Evolutionary conservation across 345 rosid genomes (phyloP), one percentile per base, ranked within the genome.

Genomic region (Cardamine occulta): DNA sequence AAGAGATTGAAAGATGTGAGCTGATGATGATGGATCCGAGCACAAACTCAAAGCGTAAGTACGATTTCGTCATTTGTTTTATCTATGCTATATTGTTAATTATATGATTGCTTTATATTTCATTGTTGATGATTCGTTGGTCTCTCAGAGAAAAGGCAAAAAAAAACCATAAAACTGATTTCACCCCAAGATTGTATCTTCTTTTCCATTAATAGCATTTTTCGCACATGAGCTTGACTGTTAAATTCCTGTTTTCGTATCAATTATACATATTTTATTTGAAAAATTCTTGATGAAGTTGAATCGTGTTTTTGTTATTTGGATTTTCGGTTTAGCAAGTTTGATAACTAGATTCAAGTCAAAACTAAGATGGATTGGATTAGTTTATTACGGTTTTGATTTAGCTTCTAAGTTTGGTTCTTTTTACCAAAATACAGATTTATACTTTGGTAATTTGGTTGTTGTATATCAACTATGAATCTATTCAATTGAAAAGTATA

Each of bases 1-100:
- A 95, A 86, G 84, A 85, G 91, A 79, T 91, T 95, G 81, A 93
- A 80, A 86, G 98, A 95, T 40, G 96, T 81, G 64, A 95, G 82
- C 91, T 95, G 82, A 86, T 84, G 24, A 24, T 68, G 24, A 24
- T 68, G 75, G 53, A 76, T 64, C 45, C 4, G 9, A 17, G 32
- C 35, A 4, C 70, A 75, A 58, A 69, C 71, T 57, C 70, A 71
- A 74, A 32, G 79, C 76, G 84, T 72, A 66, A 72, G 73, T 70
- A 57, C 23, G 35, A 42, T 8, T 14, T 26, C 34, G 47, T 63
- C 56, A 65, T 66, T 72, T 37, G 48, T 62, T 73, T 56, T 65
- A n/a, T 70, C 21, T 56, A 48, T 63, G 29, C 24, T 66, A 56
- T 55, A 51, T 48, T 82, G 49, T 45, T 84, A 81, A 82, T 73